Conservation (phyloP, 2,329 filamentous ascomycete species). For the Clathrospora elynae region DNA sequence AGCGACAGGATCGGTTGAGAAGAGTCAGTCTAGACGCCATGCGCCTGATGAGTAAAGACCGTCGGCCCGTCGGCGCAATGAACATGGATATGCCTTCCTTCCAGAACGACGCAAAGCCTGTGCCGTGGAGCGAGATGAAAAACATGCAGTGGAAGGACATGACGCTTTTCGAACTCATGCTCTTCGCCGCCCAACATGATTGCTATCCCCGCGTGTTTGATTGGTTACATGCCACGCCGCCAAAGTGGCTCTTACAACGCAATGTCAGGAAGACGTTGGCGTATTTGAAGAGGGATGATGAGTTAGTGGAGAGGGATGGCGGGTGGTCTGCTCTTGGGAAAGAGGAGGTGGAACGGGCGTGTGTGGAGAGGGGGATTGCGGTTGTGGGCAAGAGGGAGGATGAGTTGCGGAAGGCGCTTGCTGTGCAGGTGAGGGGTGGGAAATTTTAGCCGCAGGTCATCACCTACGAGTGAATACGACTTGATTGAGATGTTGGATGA, state of each 20-base stretch:
- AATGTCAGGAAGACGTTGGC: conserved; percentile 61
- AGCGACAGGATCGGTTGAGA: conserved; percentile 25
- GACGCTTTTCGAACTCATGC: conserved; percentile 26
- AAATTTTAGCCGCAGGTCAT: no score
- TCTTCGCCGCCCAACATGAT: conserved; percentile 28
- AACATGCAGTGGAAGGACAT: conserved; percentile 11
- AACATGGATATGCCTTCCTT: background rate
- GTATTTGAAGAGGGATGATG: conserved; percentile 74
- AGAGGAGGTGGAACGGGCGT: conserved; percentile 72
- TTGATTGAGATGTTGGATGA: no score
- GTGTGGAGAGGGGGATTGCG: conserved; percentile 59
- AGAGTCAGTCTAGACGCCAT: conserved; percentile 24
- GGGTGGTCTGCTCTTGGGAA: conserved; percentile 63
- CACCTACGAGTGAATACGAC: no score
- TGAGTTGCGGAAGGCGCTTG: conserved; percentile 34
- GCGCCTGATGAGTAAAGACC: conserved; percentile 20
- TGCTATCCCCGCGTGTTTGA: conserved; percentile 43
- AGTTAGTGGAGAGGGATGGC: conserved; percentile 66
- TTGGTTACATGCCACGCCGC: conserved; percentile 49
- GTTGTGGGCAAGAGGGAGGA: conserved; percentile 36
- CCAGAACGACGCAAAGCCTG: background rate
- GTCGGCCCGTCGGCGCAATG: conserved; percentile 5
- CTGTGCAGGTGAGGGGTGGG: no score
- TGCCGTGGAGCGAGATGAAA: conserved; percentile 4
- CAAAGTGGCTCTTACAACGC: conserved; percentile 59